Base-by-base conservation (phyloP, 192 early-diverging fungal species). In the Coemansia asiatica region DNA sequence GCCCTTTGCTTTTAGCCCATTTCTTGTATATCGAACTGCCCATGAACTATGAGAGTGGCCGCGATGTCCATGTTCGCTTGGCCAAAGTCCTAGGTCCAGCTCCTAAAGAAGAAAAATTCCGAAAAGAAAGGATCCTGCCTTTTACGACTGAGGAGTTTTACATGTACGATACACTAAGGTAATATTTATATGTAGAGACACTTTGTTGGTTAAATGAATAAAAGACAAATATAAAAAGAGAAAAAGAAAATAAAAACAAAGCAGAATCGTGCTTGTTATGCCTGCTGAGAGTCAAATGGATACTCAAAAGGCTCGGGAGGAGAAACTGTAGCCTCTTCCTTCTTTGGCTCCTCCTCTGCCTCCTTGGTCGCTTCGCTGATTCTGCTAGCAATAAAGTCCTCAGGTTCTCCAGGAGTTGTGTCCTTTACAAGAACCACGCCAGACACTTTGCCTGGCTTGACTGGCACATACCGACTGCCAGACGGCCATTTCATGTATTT, bases 371-470 rank as follows among this genome's bases (percentile, higher is more conserved):
- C 69, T 22, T 63, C 69, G 8, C 66, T 78, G 21, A 87, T 72
- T 59, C 74, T 68, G 29, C 87, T 85, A 19, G 73, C 64, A 65
- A 98, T 88, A 44, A 99, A 65, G 19, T 91, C 91, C 72, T 92
- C 95, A n/a, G 89, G 87, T 68, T 94, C 89, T 4, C 74, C 85
- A 0, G 90, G 90, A 58, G 73, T 74, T 48, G 80, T 87, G 80
- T 98, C 94, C 65, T 82, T 69, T 75, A 99, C 77, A 50, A 99
- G 71, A n/a, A 93, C 63, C 70, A 99, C 96, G 21, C 97, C 97
- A 18, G 92, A 68, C 19, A 47, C 47, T 22, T 62, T 54, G 74
- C 90, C 87, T 72, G 87, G 88, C 79, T 93, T 96, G 51, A 98
- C 86, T 21, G 97, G 95, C 26, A 90, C 84, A 75, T 97, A 99